These are phyloP conservation scores for Cutaneotrichosporon daszewskae DNA, from an alignment of 1,284 basidiomycete species.

Conservation along the genomic window DNA sequence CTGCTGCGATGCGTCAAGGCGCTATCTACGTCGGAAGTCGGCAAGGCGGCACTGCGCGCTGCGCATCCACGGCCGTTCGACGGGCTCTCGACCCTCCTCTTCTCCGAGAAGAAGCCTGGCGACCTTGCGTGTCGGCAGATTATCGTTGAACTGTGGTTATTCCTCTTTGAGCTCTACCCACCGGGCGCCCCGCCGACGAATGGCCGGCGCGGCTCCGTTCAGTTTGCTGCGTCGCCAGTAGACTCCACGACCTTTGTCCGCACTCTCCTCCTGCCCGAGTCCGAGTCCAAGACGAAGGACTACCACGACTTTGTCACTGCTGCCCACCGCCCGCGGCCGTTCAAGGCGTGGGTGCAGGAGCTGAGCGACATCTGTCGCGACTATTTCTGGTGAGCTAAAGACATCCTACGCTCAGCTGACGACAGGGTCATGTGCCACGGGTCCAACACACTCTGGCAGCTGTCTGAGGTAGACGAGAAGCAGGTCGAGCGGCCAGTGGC, in stretches of 20 bases:
- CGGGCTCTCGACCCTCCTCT: constrained; percentile 75
- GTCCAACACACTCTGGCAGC: constrained; percentile 81
- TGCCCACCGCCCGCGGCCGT: constrained; percentile 74
- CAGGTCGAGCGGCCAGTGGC: constrained; percentile 85
- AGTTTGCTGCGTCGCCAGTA: not conserved
- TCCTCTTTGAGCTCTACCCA: constrained; percentile 74
- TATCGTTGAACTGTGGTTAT: constrained; percentile 75
- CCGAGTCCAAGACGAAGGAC: constrained; percentile 36
- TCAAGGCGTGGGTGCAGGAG: constrained; percentile 86
- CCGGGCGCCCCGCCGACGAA: constrained; percentile 24
- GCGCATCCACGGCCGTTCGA: constrained; percentile 79
- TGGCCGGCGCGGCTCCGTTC: not conserved
- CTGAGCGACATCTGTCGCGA: constrained; percentile 84
- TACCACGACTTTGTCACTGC: constrained; percentile 82
- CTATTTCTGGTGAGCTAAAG: constrained; percentile 69
- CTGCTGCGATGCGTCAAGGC: constrained; percentile 90
- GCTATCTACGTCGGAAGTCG: constrained; percentile 70
- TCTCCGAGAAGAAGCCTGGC: constrained; percentile 95
- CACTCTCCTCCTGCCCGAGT: constrained; percentile 40
- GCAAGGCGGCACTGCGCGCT: constrained; percentile 63
- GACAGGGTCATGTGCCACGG: constrained; percentile 87
- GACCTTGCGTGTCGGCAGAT: constrained; percentile 84
- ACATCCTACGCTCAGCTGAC: not conserved
- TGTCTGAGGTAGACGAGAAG: constrained; percentile 71
- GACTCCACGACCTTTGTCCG: constrained; percentile 31